Evolutionary conservation across 2,329 filamentous ascomycete species (phyloP), one percentile per base, ranked within the genome.

Genomic region (Xylariaceae sp.): DNA sequence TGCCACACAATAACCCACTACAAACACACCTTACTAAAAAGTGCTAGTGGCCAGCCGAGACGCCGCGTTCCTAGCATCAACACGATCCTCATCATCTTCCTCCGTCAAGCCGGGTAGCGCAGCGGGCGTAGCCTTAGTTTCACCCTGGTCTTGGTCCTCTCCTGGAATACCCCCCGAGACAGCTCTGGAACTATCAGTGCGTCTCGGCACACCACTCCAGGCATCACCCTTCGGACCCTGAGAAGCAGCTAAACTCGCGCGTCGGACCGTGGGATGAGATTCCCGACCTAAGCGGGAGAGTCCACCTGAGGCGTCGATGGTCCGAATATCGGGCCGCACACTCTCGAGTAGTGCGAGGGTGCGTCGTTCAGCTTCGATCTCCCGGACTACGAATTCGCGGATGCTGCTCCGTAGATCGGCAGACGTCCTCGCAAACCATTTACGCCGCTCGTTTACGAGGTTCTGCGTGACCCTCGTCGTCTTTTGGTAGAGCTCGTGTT

Each of bases 151-250:
- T 53, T 69, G 69, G 63, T 81, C 68, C 65, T 83, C 83, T 13
- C 86, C 86, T 62, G 89, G 87, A 13, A 78, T 75, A 10, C 86
- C 74, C 28, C 84, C 88, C 44, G 87, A 85, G 50, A 88, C 90
- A 59, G 91, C 79, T 66, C 86, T 92, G 61, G 91, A 86, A n/a
- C 85, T 86, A 62, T 96, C 90, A 31, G 86, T 84, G 50, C 89
- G 82, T 56, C 94, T 82, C 34, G 92, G 90, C 28, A 97, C 91
- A 52, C 94, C 94, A 64, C 90, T 96, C 94, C 94, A 99, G 14
- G 94, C 88, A 70, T 99, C 94, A n/a, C 94, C 94, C 74, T 96
- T 96, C 45, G 94, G 93, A 0, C 94, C 94, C 72, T 99, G 94
- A 64, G 89, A 94, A 43, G 89, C 89, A 14, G 89, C 89, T 60